A percentile compares a stretch with the other conserved stretches of the same genome.
phyloP scores from a whole-genome alignment of 176 grass and related monocot genomes.

The Triticum dicoccoides region DNA sequence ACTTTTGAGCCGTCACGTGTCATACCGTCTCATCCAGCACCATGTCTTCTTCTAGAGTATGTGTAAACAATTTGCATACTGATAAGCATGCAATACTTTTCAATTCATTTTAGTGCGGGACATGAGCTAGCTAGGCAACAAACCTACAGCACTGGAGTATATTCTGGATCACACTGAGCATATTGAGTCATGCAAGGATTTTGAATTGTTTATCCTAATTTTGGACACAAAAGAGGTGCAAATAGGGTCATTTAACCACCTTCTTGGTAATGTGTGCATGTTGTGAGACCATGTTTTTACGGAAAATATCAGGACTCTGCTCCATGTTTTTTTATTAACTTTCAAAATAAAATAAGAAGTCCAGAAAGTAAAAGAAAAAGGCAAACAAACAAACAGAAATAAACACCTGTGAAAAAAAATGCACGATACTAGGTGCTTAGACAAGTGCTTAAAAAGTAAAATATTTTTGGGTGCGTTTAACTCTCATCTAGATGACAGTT shows the following conservation, averaged over 20 bases:
- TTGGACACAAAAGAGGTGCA: background rate
- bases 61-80: background rate
- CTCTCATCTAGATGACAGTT: too few species aligned
- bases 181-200: background rate
- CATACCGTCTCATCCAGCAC: slow-evolving; percentile 29
- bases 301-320: too few species aligned
- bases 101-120: slow-evolving; percentile 12
- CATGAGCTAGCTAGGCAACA: background rate
- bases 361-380: too few species aligned
- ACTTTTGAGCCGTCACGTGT: background rate
- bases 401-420: too few species aligned
- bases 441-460: background rate
- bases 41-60: background rate
- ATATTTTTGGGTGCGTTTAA: too few species aligned
- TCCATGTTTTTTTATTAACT: too few species aligned
- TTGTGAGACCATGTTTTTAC: background rate
- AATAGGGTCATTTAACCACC: background rate
- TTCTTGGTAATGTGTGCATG: background rate
- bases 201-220: background rate
- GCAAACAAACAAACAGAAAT: too few species aligned
- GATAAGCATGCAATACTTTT: slow-evolving; percentile 20
- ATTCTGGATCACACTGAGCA: background rate
- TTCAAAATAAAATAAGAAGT: too few species aligned
- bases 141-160: slow-evolving; percentile 7
- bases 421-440: too few species aligned